Conservation (phyloP, 164 flowering plant genomes). For the Echeveria elegans region DNA sequence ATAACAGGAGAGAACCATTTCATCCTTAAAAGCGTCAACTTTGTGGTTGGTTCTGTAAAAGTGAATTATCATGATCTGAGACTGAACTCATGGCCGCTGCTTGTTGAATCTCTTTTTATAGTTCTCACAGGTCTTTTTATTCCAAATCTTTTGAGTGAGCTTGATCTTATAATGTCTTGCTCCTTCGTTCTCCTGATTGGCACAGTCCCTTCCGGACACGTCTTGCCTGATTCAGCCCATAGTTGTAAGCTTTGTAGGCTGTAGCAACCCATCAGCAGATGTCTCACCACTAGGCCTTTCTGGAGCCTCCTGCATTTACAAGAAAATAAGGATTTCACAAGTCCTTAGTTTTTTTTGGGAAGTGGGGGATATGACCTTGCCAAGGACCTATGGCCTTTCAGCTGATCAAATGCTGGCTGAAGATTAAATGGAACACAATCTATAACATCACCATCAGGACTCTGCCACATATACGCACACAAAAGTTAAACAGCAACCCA, state of each 20-base stretch:
- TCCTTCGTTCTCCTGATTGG: constrained; percentile 84
- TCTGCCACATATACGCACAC: constrained; percentile 35
- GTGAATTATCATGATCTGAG: background rate
- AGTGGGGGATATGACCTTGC: constrained; percentile 21
- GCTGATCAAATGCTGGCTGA: constrained; percentile 98
- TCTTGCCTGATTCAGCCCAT: constrained; percentile 55
- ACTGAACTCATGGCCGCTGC: constrained; percentile 71
- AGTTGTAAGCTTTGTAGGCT: constrained; percentile 40
- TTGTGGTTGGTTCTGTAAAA: background rate
- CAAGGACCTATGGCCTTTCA: constrained; percentile 76
- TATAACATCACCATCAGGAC: constrained; percentile 92
- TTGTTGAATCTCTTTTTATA: constrained; percentile 50
- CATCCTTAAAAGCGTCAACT: background rate
- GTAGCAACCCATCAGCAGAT: constrained; percentile 8
- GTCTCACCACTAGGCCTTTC: constrained; percentile 54
- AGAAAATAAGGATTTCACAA: background rate
- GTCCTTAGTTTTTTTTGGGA: background rate
- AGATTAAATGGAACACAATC: constrained; percentile 80
- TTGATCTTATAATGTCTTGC: constrained; percentile 56
- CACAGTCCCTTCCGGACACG: constrained; percentile 77
- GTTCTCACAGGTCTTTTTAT: constrained; percentile 36
- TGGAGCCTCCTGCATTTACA: constrained; percentile 52
- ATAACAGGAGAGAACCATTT: background rate
- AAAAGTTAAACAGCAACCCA: constrained; percentile 13
- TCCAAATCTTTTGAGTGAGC: constrained; percentile 46